Base-by-base conservation (phyloP, 1,284 basidiomycete species). In the Ustilago cynodontis region DNA sequence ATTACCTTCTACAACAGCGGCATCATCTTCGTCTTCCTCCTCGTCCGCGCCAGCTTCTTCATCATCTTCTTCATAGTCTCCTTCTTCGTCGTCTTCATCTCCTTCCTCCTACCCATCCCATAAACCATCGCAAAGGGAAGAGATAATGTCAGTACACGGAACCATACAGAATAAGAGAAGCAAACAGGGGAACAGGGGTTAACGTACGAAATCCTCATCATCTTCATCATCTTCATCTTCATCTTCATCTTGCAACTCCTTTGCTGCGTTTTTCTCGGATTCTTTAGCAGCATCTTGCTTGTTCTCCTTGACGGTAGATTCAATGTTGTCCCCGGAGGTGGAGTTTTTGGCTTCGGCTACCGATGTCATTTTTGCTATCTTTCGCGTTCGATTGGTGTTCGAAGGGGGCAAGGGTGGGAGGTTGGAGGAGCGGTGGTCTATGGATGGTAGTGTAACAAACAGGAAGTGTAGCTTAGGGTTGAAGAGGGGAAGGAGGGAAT, bases 191-290 rank as follows among this genome's bases (percentile, higher is more conserved):
- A n/a, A 24, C 1, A 41, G n/a, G 39, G 39, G 28, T 5, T 18
- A 11, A 59, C 60, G 9, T 61, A 76, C 72, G 33, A 76, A 76
- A 35, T 76, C 72, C 52, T 75, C 64, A 24, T 74, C 72, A 4
- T 70, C 67, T 20, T 76, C 73, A 33, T 71, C 73, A 22, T 76
- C 73, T 11, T 76, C 62, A 39, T 73, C 65, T 14, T 71, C 65
- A 13, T 69, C 35, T 8, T 8, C 72, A 43, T 74, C 66, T 7
- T 68, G 65, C 67, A 20, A 59, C 59, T 20, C 61, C n/a, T 64
- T 26, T 26, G 67, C 54, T 3, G 68, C 54, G 22, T 71, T 61
- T 43, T 76, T 31, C 55, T 76, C 67, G 20, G 68, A 37, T 5
- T 18, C 16, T 50, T 71, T 54, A 41, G 67, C 72, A 47, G 72